Percentiles rank a stretch among this genome's conserved stretches.
Evolutionary conservation across 2,329 filamentous ascomycete species (phyloP).

Genomic region (Phaeophleospora eucalypticola): DNA sequence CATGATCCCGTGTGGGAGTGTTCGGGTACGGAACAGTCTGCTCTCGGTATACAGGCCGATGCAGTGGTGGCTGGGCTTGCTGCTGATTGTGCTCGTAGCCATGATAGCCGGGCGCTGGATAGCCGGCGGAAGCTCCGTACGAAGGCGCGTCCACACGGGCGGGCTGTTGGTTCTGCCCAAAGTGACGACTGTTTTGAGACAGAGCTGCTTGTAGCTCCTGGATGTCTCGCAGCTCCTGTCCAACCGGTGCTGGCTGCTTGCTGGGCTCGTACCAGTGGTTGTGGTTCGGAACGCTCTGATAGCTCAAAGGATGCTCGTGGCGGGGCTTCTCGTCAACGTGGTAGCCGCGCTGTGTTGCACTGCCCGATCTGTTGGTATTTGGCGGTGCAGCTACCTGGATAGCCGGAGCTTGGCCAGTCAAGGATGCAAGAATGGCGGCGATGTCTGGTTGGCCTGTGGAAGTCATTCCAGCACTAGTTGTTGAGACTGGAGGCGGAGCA

Average conservation of each 20-base stretch:
- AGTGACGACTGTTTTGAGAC: conserved; percentile 17
- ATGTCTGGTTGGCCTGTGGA: conserved; percentile 24
- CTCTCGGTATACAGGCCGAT: conserved; percentile 13
- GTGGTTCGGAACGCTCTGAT: too few relatives aligned
- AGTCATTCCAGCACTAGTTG: conserved; percentile 2
- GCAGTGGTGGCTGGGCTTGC: conserved; percentile 14
- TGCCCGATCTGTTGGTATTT: conserved; percentile 11
- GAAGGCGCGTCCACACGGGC: conserved; percentile 17
- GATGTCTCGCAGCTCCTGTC: too few relatives aligned
- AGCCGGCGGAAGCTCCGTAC: conserved; percentile 2
- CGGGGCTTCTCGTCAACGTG: conserved; percentile 6
- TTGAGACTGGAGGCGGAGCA: conserved; percentile 1
- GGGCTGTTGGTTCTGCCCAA: conserved; percentile 22
- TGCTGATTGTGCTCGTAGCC: conserved; percentile 24
- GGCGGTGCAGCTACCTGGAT: conserved; percentile 15
- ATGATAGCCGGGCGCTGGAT: conserved; percentile 22
- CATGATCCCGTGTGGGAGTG: conserved; percentile 14
- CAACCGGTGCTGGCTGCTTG: too few relatives aligned
- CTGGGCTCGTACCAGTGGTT: too few relatives aligned
- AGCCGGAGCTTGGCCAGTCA: conserved; percentile 18
- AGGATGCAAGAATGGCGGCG: conserved; percentile 27
- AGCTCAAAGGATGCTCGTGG: conserved; percentile 3
- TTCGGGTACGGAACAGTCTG: conserved; percentile 24
- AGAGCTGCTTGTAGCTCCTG: conserved; percentile 17
- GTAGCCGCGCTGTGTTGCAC: conserved; percentile 12